These are phyloP conservation scores for Sinapis alba DNA, from an alignment of 441 rosid genomes.

Conservation along the genomic window DNA sequence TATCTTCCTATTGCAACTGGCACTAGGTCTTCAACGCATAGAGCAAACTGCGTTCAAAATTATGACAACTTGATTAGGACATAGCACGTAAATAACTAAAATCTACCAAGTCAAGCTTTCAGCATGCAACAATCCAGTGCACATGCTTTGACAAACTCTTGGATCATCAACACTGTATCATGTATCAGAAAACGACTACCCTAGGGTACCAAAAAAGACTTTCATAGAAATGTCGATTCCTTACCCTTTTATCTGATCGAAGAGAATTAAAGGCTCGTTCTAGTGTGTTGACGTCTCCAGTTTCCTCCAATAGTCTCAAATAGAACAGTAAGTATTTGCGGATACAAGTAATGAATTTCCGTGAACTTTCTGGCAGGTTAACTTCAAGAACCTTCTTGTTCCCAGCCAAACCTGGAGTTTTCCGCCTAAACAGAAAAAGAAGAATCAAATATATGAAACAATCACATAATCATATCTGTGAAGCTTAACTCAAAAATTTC, in stretches of 20 bases:
- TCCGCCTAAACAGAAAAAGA: slow-evolving; percentile 63
- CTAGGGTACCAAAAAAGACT: slow-evolving; percentile 14
- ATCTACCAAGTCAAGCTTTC: slow-evolving; percentile 18
- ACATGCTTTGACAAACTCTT: slow-evolving; percentile 16
- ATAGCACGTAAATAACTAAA: slow-evolving; percentile 17
- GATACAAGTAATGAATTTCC: slow-evolving; percentile 97
- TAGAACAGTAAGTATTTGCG: slow-evolving; percentile 88
- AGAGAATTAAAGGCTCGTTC: slow-evolving; percentile 91
- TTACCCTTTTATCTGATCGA: slow-evolving; percentile 92
- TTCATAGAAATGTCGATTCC: slow-evolving; percentile 25
- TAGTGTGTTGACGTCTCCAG: slow-evolving; percentile 79
- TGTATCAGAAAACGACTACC: slow-evolving; percentile 18
- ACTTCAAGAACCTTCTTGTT: slow-evolving; percentile 94
- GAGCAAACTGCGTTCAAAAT: slow-evolving; percentile 67
- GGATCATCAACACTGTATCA: slow-evolving; percentile 16
- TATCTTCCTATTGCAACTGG: slow-evolving; percentile 92
- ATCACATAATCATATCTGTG: slow-evolving; percentile 14
- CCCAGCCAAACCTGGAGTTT: slow-evolving; percentile 75
- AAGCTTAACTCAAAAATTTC: not conserved
- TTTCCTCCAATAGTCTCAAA: slow-evolving; percentile 89
- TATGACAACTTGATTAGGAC: slow-evolving; percentile 28
- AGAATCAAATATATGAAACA: slow-evolving; percentile 30
- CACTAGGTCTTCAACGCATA: slow-evolving; percentile 94
- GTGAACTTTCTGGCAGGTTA: slow-evolving; percentile 93
- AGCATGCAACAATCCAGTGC: slow-evolving; percentile 17